Evolutionary conservation across 2,329 filamentous ascomycete species (phyloP), one percentile per base, ranked within the genome.

Genomic region (Chrysoporthe deuterocubensis): DNA sequence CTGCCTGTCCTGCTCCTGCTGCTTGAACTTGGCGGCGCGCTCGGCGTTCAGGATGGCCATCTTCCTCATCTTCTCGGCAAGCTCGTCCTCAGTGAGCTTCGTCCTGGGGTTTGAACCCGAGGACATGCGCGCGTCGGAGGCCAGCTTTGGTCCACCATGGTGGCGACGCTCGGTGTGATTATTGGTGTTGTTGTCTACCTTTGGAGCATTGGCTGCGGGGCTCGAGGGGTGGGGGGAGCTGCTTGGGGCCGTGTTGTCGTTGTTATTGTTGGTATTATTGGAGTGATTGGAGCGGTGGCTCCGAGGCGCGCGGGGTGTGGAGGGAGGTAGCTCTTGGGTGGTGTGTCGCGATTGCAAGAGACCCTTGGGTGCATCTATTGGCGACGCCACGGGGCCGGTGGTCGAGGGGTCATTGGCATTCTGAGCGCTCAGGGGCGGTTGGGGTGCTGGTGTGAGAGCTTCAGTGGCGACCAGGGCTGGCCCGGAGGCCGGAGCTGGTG

Each of bases 1-100:
- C 67, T 81, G 82, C 77, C 87, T 81, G 72, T 89, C 87, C 70
- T 82, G 80, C 75, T 87, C 84, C 0, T 84, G 85, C 74, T 86
- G 83, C 72, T 89, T 84, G 71, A 87, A 87, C 69, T 85, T 85
- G 72, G 85, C 83, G 72, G 84, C 82, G 77, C 86, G 87, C 75
- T 89, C 87, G 0, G 84, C 85, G 0, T 83, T 81, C 0, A 87
- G 75, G 9, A 89, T 81, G 67, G 87, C 86, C 84, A 88, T 89
- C 74, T 85, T 79, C 72, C 85, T 85, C 83, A 90, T 87, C 74
- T 88, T 88, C 69, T 80, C 83, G 0, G 85, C 80, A 4, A 90
- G 82, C 76, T 90, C 85, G 0, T 79, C 77, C 0, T 90, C 86
- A 0, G 87, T 89, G 40, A 88, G 82, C 76, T 89, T 89, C 34